Base-by-base conservation (phyloP, 139 green algal genomes). In the Trebouxia sp. region DNA sequence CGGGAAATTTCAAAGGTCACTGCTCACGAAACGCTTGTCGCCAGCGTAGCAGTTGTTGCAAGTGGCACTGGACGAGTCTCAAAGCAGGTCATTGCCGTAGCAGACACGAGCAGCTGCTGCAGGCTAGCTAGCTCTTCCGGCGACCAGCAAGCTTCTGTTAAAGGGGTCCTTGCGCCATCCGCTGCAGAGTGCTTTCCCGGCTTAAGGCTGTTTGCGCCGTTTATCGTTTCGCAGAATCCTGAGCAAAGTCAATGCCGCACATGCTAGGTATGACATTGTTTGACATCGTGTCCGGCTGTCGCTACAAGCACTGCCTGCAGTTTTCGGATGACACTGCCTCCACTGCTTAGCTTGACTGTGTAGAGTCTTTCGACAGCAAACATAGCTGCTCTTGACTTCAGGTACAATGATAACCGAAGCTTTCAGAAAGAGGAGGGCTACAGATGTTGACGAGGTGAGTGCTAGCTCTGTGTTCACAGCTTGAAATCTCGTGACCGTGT, bases 271-370 rank as follows among this genome's bases (percentile, higher is more conserved):
- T 35, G n/a, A 6, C 1, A 39, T 22, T 1, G 24, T 1, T n/a
- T n/a, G n/a, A n/a, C n/a, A n/a, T n/a, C n/a, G n/a, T n/a, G n/a
- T n/a, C n/a, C n/a, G n/a, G 4, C 20, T 53, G 47, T 53, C 20
- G 47, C 47, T 17, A 17, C 47, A 53, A 53, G 47, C 20, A 53
- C 15, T 53, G 3, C 6, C 35, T 6, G 20, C 9, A 30, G 5
- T 43, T 17, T 6, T 72, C 62, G 20, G 24, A 45, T 72, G 62
- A 72, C 62, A 35, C 58, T 69, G 58, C 62, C 42, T 12, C 42
- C 62, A 72, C 37, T 32, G 62, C 14, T 35, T 72, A 45, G 62
- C 62, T 45, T 72, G 62, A 72, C 32, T n/a, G n/a, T n/a, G n/a
- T n/a, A n/a, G n/a, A n/a, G n/a, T n/a, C n/a, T n/a, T n/a, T n/a